Evolutionary conservation across 2,329 filamentous ascomycete genomes (phyloP), one percentile per base, ranked within the genome.

Genomic region (Nigrospora sphaerica): DNA sequence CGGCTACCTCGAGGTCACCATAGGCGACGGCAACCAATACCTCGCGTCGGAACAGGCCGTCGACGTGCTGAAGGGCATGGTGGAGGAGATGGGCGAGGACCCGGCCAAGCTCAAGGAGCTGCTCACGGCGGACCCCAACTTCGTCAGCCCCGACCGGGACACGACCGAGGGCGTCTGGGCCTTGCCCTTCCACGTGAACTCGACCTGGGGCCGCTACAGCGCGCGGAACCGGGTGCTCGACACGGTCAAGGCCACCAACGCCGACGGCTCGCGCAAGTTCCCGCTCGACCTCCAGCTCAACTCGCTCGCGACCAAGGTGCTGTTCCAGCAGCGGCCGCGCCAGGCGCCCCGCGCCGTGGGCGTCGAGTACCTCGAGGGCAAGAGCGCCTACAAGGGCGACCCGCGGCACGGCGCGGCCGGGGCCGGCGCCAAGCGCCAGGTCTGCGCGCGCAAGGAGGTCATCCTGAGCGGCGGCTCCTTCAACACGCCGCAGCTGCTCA

Each of bases 141-240:
- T n/a, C 17, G 32, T 44, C 12, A 17, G 28, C 4, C 17, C 42
- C 33, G 13, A 37, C 1, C 67, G 72, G 18, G 74, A 77, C 52
- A 60, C 59, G n/a, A 53, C 59, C 9, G 59, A 65, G 39, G 68
- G 66, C 6, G 54, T 73, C 28, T 78, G 68, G 57, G 74, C 77
- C 52, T 68, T 78, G 12, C 74, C 76, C 12, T 54, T 78, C 32
- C 67, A 68, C 2, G 68, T 71, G 32, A 60, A 65, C 19, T 16
- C 42, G 47, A 57, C 62, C 7, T 60, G 60, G 43, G 67, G 65
- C 42, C 71, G 74, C 12, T 70, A 61, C 33, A 68, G 68, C n/a
- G 63, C 73, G n/a, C 71, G 73, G 28, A 70, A 76, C 40, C 76
- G 75, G 45, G 60, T 78, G 17, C 53, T 74, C 46, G 62, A 65